phyloP scores from a whole-genome alignment of 2,329 filamentous ascomycete genomes.

The Pestalotiopsis sp. region DNA sequence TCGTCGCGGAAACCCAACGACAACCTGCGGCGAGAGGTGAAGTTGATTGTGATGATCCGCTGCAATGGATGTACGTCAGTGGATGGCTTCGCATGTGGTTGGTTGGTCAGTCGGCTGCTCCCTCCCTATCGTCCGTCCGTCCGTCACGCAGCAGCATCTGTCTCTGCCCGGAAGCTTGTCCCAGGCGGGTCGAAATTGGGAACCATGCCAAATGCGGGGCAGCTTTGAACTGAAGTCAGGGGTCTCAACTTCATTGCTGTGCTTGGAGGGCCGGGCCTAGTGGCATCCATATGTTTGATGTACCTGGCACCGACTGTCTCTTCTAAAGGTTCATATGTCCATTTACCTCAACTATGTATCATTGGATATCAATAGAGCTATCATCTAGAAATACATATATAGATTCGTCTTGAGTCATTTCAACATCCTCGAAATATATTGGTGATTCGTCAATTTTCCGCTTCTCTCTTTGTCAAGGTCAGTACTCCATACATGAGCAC shows the following conservation, averaged over 20 bases:
- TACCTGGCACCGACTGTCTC: background rate
- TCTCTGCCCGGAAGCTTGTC: constrained; percentile 1
- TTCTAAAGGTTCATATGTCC: too few relatives aligned
- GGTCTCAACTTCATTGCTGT: background rate
- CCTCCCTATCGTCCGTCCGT: constrained; percentile 9
- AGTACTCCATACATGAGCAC: too few relatives aligned
- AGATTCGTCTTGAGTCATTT: too few relatives aligned
- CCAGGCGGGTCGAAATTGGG: background rate
- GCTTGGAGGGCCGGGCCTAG: background rate
- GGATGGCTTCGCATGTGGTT: constrained; percentile 6
- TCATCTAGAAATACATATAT: too few relatives aligned
- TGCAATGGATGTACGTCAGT: background rate
- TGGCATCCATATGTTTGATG: background rate
- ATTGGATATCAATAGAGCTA: too few relatives aligned
- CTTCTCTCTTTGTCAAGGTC: too few relatives aligned
- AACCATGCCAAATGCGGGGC: constrained; percentile 16
- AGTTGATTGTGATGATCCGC: constrained; percentile 7
- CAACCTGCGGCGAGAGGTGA: background rate
- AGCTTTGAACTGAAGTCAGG: constrained; percentile 2
- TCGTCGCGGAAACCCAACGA: background rate
- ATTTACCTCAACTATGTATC: too few relatives aligned
- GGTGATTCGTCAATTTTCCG: too few relatives aligned
- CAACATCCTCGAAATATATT: too few relatives aligned
- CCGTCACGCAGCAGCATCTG: background rate
- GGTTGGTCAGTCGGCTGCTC: constrained; percentile 1